phyloP scores from a whole-genome alignment of 257 asterid species.

The Solanum pennellii region DNA sequence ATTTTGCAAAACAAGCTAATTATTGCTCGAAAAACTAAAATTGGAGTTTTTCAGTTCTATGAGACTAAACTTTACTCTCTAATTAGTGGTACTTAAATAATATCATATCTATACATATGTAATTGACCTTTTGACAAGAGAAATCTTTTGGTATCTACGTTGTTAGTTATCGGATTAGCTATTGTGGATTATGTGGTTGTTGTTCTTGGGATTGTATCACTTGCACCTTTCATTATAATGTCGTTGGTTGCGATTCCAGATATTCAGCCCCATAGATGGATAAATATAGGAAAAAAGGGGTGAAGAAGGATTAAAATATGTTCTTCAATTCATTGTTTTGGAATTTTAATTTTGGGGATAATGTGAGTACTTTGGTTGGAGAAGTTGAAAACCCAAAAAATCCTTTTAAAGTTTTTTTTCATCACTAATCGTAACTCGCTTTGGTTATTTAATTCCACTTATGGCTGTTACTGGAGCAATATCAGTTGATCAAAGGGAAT shows the following conservation, averaged over 20 bases:
- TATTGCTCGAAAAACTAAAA: background rate
- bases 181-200: constrained; percentile 15
- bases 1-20: background rate
- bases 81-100: background rate
- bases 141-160: constrained; percentile 21
- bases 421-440: constrained; percentile 49
- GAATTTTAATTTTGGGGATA: constrained; percentile 79
- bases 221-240: constrained; percentile 9
- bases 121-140: constrained; percentile 57
- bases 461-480: constrained; percentile 58
- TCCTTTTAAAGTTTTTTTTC: constrained; percentile 31
- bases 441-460: constrained; percentile 56
- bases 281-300: constrained; percentile 40
- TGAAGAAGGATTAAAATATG: constrained; percentile 48
- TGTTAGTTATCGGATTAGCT: constrained; percentile 15
- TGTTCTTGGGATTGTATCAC: constrained; percentile 9
- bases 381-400: constrained; percentile 57
- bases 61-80: background rate
- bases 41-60: background rate
- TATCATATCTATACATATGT: constrained; percentile 20
- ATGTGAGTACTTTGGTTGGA: constrained; percentile 60
- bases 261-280: constrained; percentile 27
- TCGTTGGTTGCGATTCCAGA: constrained; percentile 8
- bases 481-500: constrained; percentile 37
- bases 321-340: constrained; percentile 65